Evolutionary conservation across 2,329 filamentous ascomycete species (phyloP), one percentile per base, ranked within the genome.

Genomic region (Pseudogymnoascus sp.): DNA sequence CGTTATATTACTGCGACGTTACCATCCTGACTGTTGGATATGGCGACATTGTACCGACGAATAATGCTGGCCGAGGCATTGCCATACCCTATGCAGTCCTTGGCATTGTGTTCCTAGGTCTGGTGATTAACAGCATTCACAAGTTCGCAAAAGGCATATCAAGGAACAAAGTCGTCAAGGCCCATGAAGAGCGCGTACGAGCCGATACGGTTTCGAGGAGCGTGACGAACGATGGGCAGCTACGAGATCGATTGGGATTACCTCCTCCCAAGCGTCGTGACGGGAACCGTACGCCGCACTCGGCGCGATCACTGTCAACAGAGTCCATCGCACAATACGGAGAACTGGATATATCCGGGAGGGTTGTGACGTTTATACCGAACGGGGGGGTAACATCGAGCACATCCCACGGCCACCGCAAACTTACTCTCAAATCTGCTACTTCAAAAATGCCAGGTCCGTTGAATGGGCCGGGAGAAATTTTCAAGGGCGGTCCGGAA

Each of bases 21-120:
- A 86, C 83, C 0, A 80, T 86, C 21, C 73, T 86, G 5, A 86
- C 84, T 0, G 75, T 87, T 23, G 84, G 84, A 0, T 86, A 85
- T 68, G 84, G 84, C 21, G 86, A 89, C 69, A 77, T 87, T n/a
- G 78, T 79, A n/a, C 76, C 84, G 0, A 75, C 74, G 0, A 83
- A 79, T 5, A 71, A 83, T 63, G 70, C 81, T 3, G 80, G 79
- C 0, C 77, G 84, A 47, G 86, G 85, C 1, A 75, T 90, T 7
- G 75, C 89, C 10, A 85, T 89, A 64, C 86, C 87, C 0, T 90
- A 86, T 70, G 82, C 86, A 1, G 83, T 89, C 0, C 80, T 85
- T 21, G 87, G 87, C 5, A 87, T 87, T 66, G 83, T 90, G 47
- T 88, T 87, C 68, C 78, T 90, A 0, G 87, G 85, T 78, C 77